Evolutionary conservation across 257 asterid species (phyloP), one percentile per base, ranked within the genome.

Genomic region (Rubia yunnanensis): DNA sequence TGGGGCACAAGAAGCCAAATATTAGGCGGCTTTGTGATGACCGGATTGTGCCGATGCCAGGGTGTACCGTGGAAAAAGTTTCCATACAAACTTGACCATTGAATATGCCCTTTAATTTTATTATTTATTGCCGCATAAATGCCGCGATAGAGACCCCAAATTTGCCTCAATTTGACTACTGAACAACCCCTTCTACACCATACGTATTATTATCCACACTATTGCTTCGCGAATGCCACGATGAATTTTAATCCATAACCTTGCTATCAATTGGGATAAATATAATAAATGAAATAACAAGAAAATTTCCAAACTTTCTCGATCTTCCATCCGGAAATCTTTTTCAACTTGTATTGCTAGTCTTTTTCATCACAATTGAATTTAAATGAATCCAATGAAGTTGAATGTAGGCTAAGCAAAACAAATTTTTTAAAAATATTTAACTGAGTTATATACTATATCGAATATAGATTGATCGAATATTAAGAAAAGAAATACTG

Each of bases 91-190:
- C 28, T 53, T 53, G 59, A 53, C 59, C 59, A 22, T 53, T 53
- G 34, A 57, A 57, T 57, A 15, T 15, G 23, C 28, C 61, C 28
- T 56, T 56, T 11, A 6, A 44, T 44, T 44, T 46, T 23, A 28
- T 26, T 38, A 14, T 26, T 64, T 2, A 44, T 17, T 14, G n/a
- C 4, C 20, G 17, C n/a, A 15, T 63, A 22, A 18, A 50, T 52
- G 58, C 24, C 27, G 57, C 44, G 58, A 41, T 49, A 1, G 24
- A 63, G 67, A 63, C 54, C 27, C 38, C n/a, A 15, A 7, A 26
- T 26, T 63, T 22, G 68, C 57, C 68, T 63, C 39, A 64, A 46
- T 28, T 28, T 64, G 60, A 64, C 69, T 28, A 64, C 64, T 59
- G 13, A 57, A 11, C 63, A 27, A 57, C 61, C 35, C 20, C 26